Evolutionary conservation across 768 basidiomycete species (phyloP), one percentile per base, ranked within the genome.

Genomic region (Lentinula raphanica): DNA sequence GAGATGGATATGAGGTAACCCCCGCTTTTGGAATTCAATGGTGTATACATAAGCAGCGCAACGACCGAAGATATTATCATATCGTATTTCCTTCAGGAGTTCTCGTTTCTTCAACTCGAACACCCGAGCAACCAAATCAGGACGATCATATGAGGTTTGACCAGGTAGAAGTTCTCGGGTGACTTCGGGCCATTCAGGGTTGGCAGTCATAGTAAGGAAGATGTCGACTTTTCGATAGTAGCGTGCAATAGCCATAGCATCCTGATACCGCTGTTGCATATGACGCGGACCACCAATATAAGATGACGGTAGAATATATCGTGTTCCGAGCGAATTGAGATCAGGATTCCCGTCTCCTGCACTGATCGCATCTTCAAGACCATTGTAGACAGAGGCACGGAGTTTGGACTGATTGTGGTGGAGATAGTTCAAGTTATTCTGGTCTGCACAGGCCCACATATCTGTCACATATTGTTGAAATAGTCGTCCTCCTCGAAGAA

Each of bases 11-110:
- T 84, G 81, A 25, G 82, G 82, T 0, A 85, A 74, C 0, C 80
- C 79, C 0, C 77, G 65, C 59, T 84, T 85, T 63, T 85, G 83
- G 61, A 83, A 85, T 60, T 86, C 79, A 53, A 83, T 82, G 11
- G 74, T 76, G 56, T 81, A 80, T 0, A 84, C 75, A 56, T 72
- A 66, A 3, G 76, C 82, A 32, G 73, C 74, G 5, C 67, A 58
- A 1, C 58, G 8, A 0, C 82, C 82, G 68, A 81, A 74, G 42
- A 78, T 66, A 7, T 73, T 72, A 40, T 72, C 25, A 12, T 68
- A 66, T 23, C 49, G 56, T 7, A 84, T 72, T 23, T 70, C 67
- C 2, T 73, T 57, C 0, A 79, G 21, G 1, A 79, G 49, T 0
- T 67, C 72, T 9, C 72, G 59, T 38, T 71, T 72, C 64, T 83